Evolutionary conservation across 1,284 basidiomycete genomes (phyloP), one percentile per base, ranked within the genome.

Genomic region (Cutaneotrichosporon dermatis): DNA sequence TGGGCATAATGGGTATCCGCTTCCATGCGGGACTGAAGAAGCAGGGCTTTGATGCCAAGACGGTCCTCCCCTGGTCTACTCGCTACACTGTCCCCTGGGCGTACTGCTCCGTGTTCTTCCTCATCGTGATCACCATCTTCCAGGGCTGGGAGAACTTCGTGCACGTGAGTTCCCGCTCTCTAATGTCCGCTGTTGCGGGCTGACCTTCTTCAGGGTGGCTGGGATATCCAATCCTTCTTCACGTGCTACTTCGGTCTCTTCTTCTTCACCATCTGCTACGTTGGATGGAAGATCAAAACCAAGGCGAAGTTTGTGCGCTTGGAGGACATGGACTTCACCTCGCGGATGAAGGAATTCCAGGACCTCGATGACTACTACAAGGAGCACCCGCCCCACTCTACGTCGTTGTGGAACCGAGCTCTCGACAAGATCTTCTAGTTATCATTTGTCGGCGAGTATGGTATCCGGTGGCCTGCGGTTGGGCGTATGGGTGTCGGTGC

Each of bases 1-100:
- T 64, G 64, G 6, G 54, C 25, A 44, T 86, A 49, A 73, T 88
- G 2, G 70, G 65, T 51, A 52, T 70, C 44, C 64, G 70, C 8
- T 70, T 69, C 65, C 62, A 66, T 49, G 65, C 64, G 39, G 71
- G 61, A 49, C 41, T 69, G 35, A 63, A 65, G 44, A 65, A 54
- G 43, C 70, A 73, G 55, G 69, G 66, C 48, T 66, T 66, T 40
- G 57, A 63, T 55, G 52, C 60, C 12, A 58, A 49, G 49, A 41
- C 41, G 35, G 44, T 51, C 39, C 53, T 62, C 2, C 59, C 63
- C 6, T 59, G 61, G 60, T 49, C 54, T 10, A 56, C 61, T 39
- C 52, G 46, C 13, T 65, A 39, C 58, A 59, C 57, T 49, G 59
- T 34, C 60, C 58, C 10, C 42, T 69, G 25, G 53, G 62, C 25